Base-by-base conservation (phyloP, 805 yeast species). In the Candida vaughaniae region DNA sequence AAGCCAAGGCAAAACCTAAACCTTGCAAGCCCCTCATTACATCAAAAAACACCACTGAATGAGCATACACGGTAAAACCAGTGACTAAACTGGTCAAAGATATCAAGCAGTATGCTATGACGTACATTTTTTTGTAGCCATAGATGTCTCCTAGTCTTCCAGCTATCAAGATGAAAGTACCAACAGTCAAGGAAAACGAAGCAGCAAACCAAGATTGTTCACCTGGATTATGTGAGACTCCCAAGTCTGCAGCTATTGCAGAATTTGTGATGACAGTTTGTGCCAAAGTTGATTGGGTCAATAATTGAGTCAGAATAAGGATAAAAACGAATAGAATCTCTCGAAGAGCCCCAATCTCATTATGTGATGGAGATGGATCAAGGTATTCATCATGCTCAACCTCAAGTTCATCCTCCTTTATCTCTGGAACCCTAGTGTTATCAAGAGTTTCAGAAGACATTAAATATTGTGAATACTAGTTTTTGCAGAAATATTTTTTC, bases 131-230 rank as follows among this genome's bases (percentile, higher is more conserved):
- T 39, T 63, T 63, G 43, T 62, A 61, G 16, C 68, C 69, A 38
- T 54, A 55, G 48, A 60, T 39, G 39, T 62, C 68, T 10, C 68
- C 69, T 16, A 63, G 32, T 20, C 65, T 49, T 2, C 69, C 69
- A 2, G 59, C 50, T 1, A 58, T 48, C 10, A 62, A 44, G 31
- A 62, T 62, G 35, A 63, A 63, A 2, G 68, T 61, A 11, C 69
- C 69, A 12, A 60, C 65, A 1, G 64, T 60, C 29, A 63, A 46
- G 3, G 67, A 56, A 29, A 51, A 61, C 1, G 64, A 47, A 1
- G 66, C 64, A 0, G 64, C 43, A 35, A 63, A 62, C 68, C 69
- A 63, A 6, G 65, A 51, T 7, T 55, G 46, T 33, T 60, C 62
- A 3, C 69, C 65, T 1, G 58, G 49, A 10, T 33, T 19, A 31